These are phyloP conservation scores for Fusarium burgessii DNA, from an alignment of 2,329 filamentous ascomycete species.

Conservation along the genomic window DNA sequence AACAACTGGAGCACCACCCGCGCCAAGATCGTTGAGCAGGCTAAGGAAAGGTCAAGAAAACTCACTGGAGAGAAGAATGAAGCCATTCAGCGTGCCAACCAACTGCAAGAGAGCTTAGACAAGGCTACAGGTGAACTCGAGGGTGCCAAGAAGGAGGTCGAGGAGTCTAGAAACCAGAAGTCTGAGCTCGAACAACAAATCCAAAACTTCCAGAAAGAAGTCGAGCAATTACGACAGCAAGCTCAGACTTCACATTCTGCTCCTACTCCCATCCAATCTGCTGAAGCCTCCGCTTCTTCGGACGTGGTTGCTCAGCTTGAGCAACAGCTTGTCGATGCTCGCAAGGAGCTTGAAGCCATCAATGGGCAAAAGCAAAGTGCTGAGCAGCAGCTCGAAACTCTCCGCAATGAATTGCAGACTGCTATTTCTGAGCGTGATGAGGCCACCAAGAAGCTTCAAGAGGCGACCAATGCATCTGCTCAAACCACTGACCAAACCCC, in stretches of 20 bases:
- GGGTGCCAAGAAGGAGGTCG: conserved; percentile 55
- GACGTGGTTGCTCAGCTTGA: conserved; percentile 64
- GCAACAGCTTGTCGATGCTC: conserved; percentile 61
- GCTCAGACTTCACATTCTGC: conserved; percentile 51
- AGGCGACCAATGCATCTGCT: conserved; percentile 42
- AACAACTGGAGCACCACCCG: conserved; percentile 64
- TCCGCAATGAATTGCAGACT: conserved; percentile 70
- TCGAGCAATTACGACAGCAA: conserved; percentile 55
- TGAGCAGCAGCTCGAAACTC: conserved; percentile 69
- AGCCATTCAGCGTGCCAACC: conserved; percentile 62
- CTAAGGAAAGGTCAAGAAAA: conserved; percentile 69
- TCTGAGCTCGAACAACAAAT: conserved; percentile 58
- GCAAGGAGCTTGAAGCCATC: conserved; percentile 73
- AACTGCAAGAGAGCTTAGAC: conserved; percentile 63
- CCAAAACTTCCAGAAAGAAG: conserved; percentile 57
- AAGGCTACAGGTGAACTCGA: conserved; percentile 66
- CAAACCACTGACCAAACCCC: conserved; percentile 48
- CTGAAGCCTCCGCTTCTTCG: conserved; percentile 54
- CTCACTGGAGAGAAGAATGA: conserved; percentile 67
- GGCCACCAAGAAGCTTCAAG: conserved; percentile 58
- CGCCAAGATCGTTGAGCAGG: conserved; percentile 69
- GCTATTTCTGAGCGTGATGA: conserved; percentile 74
- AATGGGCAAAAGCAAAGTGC: conserved; percentile 75
- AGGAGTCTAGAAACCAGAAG: conserved; percentile 50
- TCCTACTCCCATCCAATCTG: conserved; percentile 51